Conservation (phyloP, 2,329 filamentous ascomycete species). For the Zasmidium angulare region DNA sequence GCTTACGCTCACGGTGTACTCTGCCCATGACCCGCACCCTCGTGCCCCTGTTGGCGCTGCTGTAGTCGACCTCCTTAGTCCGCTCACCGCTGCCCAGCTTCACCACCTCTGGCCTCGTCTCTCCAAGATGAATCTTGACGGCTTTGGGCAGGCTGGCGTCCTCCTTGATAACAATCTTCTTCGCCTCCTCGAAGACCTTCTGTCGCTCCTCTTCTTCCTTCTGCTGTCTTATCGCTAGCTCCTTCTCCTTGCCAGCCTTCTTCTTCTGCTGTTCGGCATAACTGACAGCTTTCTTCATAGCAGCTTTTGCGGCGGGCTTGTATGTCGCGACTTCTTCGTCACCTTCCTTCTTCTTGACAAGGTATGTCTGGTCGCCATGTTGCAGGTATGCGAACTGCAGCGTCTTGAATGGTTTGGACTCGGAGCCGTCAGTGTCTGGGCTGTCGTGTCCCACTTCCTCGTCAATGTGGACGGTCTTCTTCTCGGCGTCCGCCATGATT, state of each 20-base stretch:
- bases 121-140: slow-evolving; percentile 71
- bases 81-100: slow-evolving; percentile 54
- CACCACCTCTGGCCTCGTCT: slow-evolving; percentile 61
- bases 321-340: slow-evolving; percentile 68
- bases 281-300: slow-evolving; percentile 79
- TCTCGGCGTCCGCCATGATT: slow-evolving; percentile 33
- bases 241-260: slow-evolving; percentile 77
- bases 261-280: slow-evolving; percentile 75
- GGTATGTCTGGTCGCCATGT: slow-evolving; percentile 64
- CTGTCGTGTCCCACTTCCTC: slow-evolving; percentile 71
- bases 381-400: slow-evolving; percentile 75
- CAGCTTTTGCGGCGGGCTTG: slow-evolving; percentile 81
- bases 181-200: slow-evolving; percentile 75
- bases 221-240: slow-evolving; percentile 68
- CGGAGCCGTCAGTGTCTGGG: slow-evolving; percentile 63
- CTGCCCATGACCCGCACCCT: slow-evolving; percentile 78
- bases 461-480: slow-evolving; percentile 68
- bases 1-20: slow-evolving; percentile 76
- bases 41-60: slow-evolving; percentile 60
- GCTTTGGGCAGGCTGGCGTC: slow-evolving; percentile 72
- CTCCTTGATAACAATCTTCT: slow-evolving; percentile 71
- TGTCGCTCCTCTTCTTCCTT: slow-evolving; percentile 71
- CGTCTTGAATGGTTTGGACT: slow-evolving; percentile 77
- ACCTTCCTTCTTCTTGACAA: slow-evolving; percentile 64
- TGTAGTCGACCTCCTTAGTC: slow-evolving; percentile 53